Conservation (phyloP, 1,139 yeast genomes). For the Hemisphaericaspora xylanilytica region DNA sequence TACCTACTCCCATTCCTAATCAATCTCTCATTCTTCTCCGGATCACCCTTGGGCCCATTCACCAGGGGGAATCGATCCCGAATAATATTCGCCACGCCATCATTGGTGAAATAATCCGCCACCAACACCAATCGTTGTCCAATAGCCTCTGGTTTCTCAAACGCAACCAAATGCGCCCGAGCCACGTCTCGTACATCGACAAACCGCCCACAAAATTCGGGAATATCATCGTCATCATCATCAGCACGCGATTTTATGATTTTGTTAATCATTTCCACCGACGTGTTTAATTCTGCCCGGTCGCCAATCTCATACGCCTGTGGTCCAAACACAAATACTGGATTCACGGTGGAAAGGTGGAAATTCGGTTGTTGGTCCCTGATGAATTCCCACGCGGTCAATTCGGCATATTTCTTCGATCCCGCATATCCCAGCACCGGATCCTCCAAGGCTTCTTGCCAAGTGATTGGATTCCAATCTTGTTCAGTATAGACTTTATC, state of each 20-base stretch:
- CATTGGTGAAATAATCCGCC: constrained; percentile 26
- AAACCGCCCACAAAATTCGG: constrained; percentile 20
- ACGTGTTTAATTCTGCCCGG: constrained; percentile 26
- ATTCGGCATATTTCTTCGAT: constrained; percentile 52
- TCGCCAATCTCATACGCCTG: constrained; percentile 35
- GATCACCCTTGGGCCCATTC: constrained; percentile 17
- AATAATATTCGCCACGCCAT: constrained; percentile 32
- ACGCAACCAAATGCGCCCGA: constrained; percentile 46
- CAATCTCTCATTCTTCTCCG: constrained; percentile 13
- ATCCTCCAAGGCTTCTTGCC: constrained; percentile 26
- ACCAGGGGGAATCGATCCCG: constrained; percentile 17
- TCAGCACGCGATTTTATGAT: constrained; percentile 12
- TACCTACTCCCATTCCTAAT: constrained; percentile 18
- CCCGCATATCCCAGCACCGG: constrained; percentile 40
- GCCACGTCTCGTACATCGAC: constrained; percentile 58
- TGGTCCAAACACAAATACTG: constrained; percentile 48
- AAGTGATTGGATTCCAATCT: constrained; percentile 30
- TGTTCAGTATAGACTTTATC: constrained; percentile 22
- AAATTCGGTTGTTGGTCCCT: constrained; percentile 37
- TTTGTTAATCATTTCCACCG: constrained; percentile 37
- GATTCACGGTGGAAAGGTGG: constrained; percentile 39
- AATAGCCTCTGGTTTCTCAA: constrained; percentile 26
- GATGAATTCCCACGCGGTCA: constrained; percentile 34
- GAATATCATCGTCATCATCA: constrained; percentile 17
- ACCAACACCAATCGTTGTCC: constrained; percentile 24